Base-by-base conservation (phyloP, 352 stramenopile species). In the Globisporangium cylindrosporum region DNA sequence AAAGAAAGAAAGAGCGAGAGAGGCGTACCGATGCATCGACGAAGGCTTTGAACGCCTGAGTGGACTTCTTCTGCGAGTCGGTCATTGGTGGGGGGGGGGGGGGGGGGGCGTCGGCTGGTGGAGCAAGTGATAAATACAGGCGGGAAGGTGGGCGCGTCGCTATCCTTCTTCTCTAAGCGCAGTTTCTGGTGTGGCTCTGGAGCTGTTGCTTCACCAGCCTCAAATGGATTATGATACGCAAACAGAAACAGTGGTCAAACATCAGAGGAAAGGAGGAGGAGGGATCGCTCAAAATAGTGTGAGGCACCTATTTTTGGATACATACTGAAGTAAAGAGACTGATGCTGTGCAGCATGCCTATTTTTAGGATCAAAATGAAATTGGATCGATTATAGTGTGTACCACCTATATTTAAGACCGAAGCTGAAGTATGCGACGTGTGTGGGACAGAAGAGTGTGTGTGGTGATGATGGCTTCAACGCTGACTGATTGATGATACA, bases 161-260 rank as follows among this genome's bases (percentile, higher is more conserved):
- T 43, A 18, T 55, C n/a, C 41, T 29, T n/a, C 41, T 25, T 43
- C n/a, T 51, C 34, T 29, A 3, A 18, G 29, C 54, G 54, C 3
- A 15, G 25, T 6, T 36, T n/a, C 38, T 34, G 54, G 7, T 25
- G n/a, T 62, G n/a, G 29, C 56, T 24, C 2, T n/a, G 15, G 41
- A 49, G 48, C 53, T 60, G 41, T 49, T 51, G 34, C 25, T 58
- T 58, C 20, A 43, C 59, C 12, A 62, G 41, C 41, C 59, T 64
- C 43, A 66, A 55, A 49, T 57, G 22, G 20, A 48, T 36, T 61
- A 57, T 62, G 63, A 68, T 68, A 63, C 63, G 63, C 63, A 68
- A 68, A 61, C 63, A 68, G 53, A 68, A 62, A 46, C 55, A 6
- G 36, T 36, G 32, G 32, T 14, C 62, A 68, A 68, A 61, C 61